phyloP scores from a whole-genome alignment of 352 stramenopile genomes.

The Lagenidium giganteum region DNA sequence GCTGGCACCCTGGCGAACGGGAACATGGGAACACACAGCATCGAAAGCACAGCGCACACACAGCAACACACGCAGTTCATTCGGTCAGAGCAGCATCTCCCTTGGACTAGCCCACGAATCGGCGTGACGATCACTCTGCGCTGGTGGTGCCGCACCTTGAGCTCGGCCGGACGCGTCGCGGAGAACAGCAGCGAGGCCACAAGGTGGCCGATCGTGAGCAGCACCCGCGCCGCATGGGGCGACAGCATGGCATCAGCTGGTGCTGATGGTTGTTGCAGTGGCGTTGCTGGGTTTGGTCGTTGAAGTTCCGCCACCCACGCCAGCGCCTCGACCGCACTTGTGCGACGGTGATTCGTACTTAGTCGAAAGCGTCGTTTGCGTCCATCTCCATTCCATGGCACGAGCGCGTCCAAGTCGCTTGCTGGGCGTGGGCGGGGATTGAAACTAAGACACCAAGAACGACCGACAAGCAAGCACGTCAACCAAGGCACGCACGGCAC shows the following conservation, averaged over 20 bases:
- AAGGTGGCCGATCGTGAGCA: constrained; percentile 54
- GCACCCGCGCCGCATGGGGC: constrained; percentile 37
- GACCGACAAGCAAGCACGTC: no score
- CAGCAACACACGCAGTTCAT: no score
- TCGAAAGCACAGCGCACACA: no score
- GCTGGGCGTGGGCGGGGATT: no score
- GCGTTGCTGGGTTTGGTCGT: no score
- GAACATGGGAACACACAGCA: no score
- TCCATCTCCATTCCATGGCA: no score
- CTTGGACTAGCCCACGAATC: constrained; percentile 2
- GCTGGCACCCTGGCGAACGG: constrained; percentile 12
- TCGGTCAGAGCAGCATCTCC: not conserved
- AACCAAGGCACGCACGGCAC: not conserved
- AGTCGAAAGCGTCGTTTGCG: constrained; percentile 4
- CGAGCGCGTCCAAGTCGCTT: no score
- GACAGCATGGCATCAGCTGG: constrained; percentile 7
- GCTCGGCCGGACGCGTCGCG: not conserved
- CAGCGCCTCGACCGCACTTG: no score
- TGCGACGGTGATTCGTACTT: constrained; percentile 21
- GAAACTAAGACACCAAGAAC: no score
- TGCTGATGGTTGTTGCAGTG: no score
- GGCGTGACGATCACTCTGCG: constrained; percentile 1
- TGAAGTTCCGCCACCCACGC: no score
- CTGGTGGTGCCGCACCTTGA: constrained; percentile 5
- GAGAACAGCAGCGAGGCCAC: constrained; percentile 44